These are phyloP conservation scores for Primulina huaijiensis DNA, from an alignment of 257 asterid species.

Conservation along the genomic window DNA sequence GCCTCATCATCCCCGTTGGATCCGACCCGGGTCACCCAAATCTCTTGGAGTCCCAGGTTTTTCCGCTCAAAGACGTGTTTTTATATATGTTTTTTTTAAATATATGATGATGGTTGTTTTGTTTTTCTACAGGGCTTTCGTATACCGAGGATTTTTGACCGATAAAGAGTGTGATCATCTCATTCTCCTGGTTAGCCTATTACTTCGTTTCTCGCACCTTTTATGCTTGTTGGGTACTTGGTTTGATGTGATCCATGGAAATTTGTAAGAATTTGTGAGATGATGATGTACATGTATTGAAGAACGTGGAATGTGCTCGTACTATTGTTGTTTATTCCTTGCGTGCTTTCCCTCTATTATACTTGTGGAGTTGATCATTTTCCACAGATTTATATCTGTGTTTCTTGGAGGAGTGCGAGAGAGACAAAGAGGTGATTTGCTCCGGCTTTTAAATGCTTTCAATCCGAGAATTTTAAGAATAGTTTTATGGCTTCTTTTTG, in stretches of 20 bases:
- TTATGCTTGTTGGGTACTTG: not conserved
- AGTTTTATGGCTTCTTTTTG: not conserved
- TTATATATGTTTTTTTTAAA: not conserved
- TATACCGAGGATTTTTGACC: slow-evolving; percentile 67
- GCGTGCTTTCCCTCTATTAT: slow-evolving; percentile 1
- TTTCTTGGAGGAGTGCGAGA: slow-evolving; percentile 1
- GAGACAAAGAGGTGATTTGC: not conserved
- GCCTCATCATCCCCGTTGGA: slow-evolving; percentile 51
- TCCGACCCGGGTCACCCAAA: slow-evolving; percentile 74
- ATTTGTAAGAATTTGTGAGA: slow-evolving; percentile 1
- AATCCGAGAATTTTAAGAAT: not conserved
- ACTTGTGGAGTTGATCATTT: not conserved
- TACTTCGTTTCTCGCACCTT: not conserved
- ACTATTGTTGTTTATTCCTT: slow-evolving; percentile 8
- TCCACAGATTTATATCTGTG: not conserved
- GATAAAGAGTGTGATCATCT: slow-evolving; percentile 82
- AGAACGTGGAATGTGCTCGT: not conserved
- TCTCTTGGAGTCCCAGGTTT: slow-evolving; percentile 88
- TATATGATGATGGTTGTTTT: slow-evolving; percentile 19
- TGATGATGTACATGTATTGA: not conserved
- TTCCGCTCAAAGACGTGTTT: not conserved
- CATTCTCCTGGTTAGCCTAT: slow-evolving; percentile 54
- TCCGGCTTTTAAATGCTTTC: not conserved
- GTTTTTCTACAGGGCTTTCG: slow-evolving; percentile 59
- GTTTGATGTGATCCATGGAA: slow-evolving; percentile 10